Evolutionary conservation across 2,329 filamentous ascomycete species (phyloP).

Genomic region (Xylariomycetidae sp.): DNA sequence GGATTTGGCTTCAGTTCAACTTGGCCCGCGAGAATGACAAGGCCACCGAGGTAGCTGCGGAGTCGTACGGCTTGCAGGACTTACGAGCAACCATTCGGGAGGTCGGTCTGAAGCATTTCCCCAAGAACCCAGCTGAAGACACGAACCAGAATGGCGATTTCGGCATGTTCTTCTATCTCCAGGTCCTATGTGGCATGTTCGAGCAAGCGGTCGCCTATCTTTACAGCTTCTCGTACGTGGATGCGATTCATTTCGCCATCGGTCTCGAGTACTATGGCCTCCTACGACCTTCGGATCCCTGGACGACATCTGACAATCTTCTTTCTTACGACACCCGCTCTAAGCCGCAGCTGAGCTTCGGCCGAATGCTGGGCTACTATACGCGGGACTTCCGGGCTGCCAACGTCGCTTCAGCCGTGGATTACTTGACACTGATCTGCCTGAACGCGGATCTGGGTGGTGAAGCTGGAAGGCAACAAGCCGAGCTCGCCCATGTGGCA

Average conservation of each 20-base stretch:
- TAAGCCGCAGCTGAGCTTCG: conserved; percentile 85
- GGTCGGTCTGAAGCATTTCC: conserved; percentile 87
- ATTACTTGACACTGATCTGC: conserved; percentile 88
- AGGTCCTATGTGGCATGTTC: conserved; percentile 85
- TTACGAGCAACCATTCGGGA: conserved; percentile 78
- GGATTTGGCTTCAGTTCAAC: conserved; percentile 68
- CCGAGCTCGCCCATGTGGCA: conserved; percentile 82
- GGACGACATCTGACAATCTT: conserved; percentile 65
- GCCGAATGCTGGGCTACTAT: conserved; percentile 88
- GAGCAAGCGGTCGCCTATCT: conserved; percentile 89
- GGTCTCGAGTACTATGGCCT: conserved; percentile 85
- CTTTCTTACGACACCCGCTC: conserved; percentile 60
- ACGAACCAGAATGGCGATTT: conserved; percentile 67
- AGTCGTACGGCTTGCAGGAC: conserved; percentile 58
- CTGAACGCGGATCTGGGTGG: conserved; percentile 79
- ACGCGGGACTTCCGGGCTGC: conserved; percentile 92
- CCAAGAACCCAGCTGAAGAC: conserved; percentile 72
- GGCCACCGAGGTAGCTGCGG: conserved; percentile 57
- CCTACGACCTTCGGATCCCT: conserved; percentile 78
- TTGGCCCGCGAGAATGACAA: conserved; percentile 60
- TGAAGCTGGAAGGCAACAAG: conserved; percentile 68
- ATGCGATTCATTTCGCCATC: conserved; percentile 91
- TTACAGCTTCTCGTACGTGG: conserved; percentile 85
- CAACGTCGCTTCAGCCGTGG: conserved; percentile 80
- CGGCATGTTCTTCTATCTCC: conserved; percentile 89